Percentiles rank a stretch among this genome's conserved stretches.
Conservation (phyloP, 495 filamentous ascomycete species). For the Tuber magnatum region DNA sequence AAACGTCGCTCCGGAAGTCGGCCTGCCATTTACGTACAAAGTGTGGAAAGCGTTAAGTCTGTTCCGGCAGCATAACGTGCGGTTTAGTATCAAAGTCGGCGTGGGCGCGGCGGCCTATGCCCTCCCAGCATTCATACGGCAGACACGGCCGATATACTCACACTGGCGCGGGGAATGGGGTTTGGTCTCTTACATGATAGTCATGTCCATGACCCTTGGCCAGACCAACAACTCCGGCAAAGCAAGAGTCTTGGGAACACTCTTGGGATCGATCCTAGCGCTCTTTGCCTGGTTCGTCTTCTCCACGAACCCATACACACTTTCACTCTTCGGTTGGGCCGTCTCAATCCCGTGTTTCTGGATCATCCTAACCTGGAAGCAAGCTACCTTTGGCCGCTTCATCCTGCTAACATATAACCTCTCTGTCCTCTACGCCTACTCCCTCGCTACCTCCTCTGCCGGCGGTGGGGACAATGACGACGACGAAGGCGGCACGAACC, state of each 20-base stretch:
- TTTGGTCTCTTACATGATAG: slow-evolving; percentile 92
- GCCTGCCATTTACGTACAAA: slow-evolving; percentile 46
- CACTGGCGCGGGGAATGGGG: slow-evolving; percentile 98
- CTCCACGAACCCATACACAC: slow-evolving; percentile 60
- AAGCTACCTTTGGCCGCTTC: slow-evolving; percentile 86
- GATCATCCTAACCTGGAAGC: slow-evolving; percentile 73
- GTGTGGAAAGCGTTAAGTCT: slow-evolving; percentile 55
- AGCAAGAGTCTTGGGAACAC: slow-evolving; percentile 80
- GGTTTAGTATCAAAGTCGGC: slow-evolving; percentile 87
- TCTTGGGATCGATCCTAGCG: slow-evolving; percentile 69
- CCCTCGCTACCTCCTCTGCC: slow-evolving; percentile 66
- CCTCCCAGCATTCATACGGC: slow-evolving; percentile 71
- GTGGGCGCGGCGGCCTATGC: slow-evolving; percentile 80
- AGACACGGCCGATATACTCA: slow-evolving; percentile 68
- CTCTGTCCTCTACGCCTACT: slow-evolving; percentile 91
- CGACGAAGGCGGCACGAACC: slow-evolving; percentile 76
- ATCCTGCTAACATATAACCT: slow-evolving; percentile 93
- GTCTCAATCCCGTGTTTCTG: slow-evolving; percentile 79
- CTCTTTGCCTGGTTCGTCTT: slow-evolving; percentile 69
- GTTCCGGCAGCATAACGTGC: slow-evolving; percentile 60
- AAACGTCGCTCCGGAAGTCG: slow-evolving; percentile 48
- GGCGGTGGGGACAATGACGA: slow-evolving; percentile 63
- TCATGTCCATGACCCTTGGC: slow-evolving; percentile 94
- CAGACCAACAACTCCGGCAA: slow-evolving; percentile 86
- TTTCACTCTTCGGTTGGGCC: slow-evolving; percentile 71